phyloP scores from a whole-genome alignment of 2,329 filamentous ascomycete species.

The Cercospora zeae-maydis region DNA sequence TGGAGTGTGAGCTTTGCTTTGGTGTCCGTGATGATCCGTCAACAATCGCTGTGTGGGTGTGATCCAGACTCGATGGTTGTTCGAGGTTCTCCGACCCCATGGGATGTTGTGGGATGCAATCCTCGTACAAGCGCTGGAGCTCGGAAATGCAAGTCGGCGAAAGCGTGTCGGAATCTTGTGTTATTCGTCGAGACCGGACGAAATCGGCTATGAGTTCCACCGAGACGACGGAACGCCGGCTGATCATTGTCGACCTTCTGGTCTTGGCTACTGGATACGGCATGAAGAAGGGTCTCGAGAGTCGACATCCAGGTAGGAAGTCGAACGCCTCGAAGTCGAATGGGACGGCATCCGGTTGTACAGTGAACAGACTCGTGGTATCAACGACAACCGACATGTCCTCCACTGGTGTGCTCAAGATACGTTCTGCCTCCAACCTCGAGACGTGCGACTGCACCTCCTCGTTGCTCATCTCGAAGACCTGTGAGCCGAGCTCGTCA shows the following conservation, averaged over 20 bases:
- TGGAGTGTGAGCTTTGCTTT: not conserved
- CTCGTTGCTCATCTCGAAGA: not conserved
- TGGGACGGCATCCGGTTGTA: not conserved
- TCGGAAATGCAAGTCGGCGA: slow-evolving; percentile 8
- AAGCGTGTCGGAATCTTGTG: slow-evolving; percentile 9
- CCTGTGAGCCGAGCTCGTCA: not conserved
- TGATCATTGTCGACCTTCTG: slow-evolving; percentile 5
- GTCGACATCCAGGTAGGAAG: slow-evolving; percentile 4
- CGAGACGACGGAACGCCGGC: not conserved
- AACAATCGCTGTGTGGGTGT: not conserved
- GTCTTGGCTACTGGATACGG: not conserved
- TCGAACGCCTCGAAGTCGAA: slow-evolving; percentile 7
- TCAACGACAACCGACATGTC: not conserved
- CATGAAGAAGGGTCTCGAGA: slow-evolving; percentile 4
- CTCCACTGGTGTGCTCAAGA: not conserved
- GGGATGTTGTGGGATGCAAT: slow-evolving; percentile 3
- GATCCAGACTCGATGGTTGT: not conserved
- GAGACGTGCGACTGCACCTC: not conserved
- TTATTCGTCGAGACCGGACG: slow-evolving; percentile 1
- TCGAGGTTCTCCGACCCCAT: not conserved
- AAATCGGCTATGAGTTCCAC: slow-evolving; percentile 6
- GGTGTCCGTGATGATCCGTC: not conserved
- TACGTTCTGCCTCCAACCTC: not conserved
- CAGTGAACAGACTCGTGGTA: not conserved
- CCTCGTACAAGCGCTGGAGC: slow-evolving; percentile 4